Evolutionary conservation across 176 grass and related monocot species (phyloP).

Genomic region (Phoenix dactylifera): DNA sequence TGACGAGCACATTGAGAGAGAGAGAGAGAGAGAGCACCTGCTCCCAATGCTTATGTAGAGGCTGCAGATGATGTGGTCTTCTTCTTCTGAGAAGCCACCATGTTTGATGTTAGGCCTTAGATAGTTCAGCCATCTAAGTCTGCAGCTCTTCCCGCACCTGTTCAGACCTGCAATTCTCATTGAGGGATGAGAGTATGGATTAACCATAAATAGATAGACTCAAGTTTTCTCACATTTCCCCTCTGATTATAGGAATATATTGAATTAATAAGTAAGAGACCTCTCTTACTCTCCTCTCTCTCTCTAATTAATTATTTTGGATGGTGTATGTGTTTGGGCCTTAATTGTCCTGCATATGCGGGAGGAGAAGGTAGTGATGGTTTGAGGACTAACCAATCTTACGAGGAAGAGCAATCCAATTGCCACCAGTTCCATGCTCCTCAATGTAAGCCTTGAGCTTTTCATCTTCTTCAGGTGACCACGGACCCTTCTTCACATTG

Average conservation of each 20-base stretch:
- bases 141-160: slow-evolving; percentile 79
- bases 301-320: no score
- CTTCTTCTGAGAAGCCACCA: slow-evolving; percentile 78
- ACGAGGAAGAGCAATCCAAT: slow-evolving; percentile 81
- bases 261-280: no score
- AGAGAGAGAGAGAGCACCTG: slow-evolving; percentile 37
- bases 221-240: no score
- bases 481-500: slow-evolving; percentile 80
- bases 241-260: no score
- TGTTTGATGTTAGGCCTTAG: slow-evolving; percentile 90
- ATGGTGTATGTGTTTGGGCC: no score
- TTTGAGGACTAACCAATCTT: slow-evolving; percentile 49
- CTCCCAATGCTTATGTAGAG: slow-evolving; percentile 99
- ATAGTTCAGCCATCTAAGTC: slow-evolving; percentile 74
- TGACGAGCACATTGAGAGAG: background rate
- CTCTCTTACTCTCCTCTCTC: no score
- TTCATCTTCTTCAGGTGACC: slow-evolving; percentile 80
- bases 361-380: no score
- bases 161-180: slow-evolving; percentile 41
- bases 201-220: no score
- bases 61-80: slow-evolving; percentile 80
- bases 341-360: no score
- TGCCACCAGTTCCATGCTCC: slow-evolving; percentile 69
- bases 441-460: slow-evolving; percentile 88
- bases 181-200: background rate